Conservation (phyloP, 2,329 filamentous ascomycete genomes). For the Zasmidium cellare region DNA sequence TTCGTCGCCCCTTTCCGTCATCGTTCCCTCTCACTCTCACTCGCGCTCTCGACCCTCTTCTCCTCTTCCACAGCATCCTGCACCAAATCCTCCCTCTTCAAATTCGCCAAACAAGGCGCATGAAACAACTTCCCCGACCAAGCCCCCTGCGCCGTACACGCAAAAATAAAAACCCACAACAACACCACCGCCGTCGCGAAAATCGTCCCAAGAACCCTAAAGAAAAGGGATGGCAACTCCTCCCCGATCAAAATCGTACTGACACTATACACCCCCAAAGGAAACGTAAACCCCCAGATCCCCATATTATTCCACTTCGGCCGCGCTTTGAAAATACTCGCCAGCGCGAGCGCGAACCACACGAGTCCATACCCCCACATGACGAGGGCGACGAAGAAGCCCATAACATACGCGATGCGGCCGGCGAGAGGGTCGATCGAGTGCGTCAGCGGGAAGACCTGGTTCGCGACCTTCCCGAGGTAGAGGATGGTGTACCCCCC, state of each 20-base stretch:
- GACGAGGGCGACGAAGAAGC: conserved; percentile 54
- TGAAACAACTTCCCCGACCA: conserved; percentile 20
- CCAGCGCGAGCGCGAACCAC: conserved; percentile 50
- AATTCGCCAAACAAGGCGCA: conserved; percentile 20
- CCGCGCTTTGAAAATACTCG: conserved; percentile 35
- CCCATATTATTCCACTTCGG: conserved; percentile 62
- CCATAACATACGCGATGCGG: conserved; percentile 49
- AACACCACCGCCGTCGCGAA: conserved; percentile 52
- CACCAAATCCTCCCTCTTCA: conserved; percentile 12
- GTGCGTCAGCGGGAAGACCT: conserved; percentile 16
- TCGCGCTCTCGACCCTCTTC: conserved; percentile 9
- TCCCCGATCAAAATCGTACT: conserved; percentile 49
- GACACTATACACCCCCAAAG: conserved; percentile 56
- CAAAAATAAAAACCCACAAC: conserved; percentile 48
- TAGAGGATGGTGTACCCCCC: conserved; percentile 55
- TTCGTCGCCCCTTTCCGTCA: background rate
- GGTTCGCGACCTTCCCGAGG: conserved; percentile 28
- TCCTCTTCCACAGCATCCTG: conserved; percentile 14
- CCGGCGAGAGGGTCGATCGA: conserved; percentile 44
- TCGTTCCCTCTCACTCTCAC: background rate
- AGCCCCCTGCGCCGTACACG: conserved; percentile 15
- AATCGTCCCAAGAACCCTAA: conserved; percentile 56
- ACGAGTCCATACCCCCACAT: conserved; percentile 59
- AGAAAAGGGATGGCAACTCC: conserved; percentile 56
- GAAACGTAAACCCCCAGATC: conserved; percentile 64